Percentiles rank a stretch among this genome's conserved stretches.
Conservation (phyloP, 2,329 filamentous ascomycete species). For the Biscogniauxia mediterranea region DNA sequence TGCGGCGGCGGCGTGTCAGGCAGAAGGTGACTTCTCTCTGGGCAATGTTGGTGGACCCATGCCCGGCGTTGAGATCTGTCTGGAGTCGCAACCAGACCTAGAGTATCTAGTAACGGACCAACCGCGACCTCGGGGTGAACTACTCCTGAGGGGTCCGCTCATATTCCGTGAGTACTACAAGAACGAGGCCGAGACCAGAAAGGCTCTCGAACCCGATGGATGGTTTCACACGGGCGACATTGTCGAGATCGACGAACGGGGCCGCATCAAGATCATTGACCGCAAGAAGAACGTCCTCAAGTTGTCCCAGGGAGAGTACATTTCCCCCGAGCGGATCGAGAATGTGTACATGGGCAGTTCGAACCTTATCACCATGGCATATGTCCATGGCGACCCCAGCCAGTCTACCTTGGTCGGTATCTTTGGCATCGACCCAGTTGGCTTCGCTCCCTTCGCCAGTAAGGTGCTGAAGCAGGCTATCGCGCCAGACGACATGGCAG, state of each 20-base stretch:
- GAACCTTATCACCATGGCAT: constrained; percentile 74
- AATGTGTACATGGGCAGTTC: constrained; percentile 86
- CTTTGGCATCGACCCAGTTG: constrained; percentile 82
- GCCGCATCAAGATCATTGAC: constrained; percentile 90
- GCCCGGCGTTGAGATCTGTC: constrained; percentile 69
- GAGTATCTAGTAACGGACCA: constrained; percentile 87
- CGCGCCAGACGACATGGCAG: constrained; percentile 60
- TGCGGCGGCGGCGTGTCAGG: constrained; percentile 70
- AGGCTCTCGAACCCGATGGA: constrained; percentile 79
- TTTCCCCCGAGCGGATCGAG: constrained; percentile 95
- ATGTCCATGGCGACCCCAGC: constrained; percentile 85
- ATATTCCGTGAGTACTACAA: constrained; percentile 88
- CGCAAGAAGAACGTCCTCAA: constrained; percentile 99
- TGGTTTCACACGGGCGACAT: constrained; percentile 99
- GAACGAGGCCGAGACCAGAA: constrained; percentile 82
- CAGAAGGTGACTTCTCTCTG: constrained; percentile 65
- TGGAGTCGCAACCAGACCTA: constrained; percentile 88
- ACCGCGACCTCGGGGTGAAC: constrained; percentile 85
- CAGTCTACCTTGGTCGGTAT: constrained; percentile 81
- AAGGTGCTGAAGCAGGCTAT: constrained; percentile 71
- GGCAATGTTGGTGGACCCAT: constrained; percentile 80
- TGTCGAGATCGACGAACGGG: constrained; percentile 76
- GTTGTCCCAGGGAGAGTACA: constrained; percentile 95
- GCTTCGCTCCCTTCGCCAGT: constrained; percentile 78
- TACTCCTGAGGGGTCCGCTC: constrained; percentile 77